Conservation (phyloP, 1,284 basidiomycete genomes). For the Marasmius fiardii region DNA sequence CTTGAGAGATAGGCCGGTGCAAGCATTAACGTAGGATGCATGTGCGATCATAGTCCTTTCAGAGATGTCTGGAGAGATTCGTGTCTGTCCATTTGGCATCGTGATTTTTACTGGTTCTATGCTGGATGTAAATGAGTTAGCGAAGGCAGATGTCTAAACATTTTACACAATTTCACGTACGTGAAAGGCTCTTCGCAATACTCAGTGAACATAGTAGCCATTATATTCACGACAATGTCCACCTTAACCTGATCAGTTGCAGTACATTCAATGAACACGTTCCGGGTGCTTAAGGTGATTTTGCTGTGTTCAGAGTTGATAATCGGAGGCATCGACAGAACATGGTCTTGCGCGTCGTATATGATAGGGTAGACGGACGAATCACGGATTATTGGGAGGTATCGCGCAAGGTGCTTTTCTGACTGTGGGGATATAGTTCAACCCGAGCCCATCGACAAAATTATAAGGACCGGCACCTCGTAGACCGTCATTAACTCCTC, state of each 20-base stretch:
- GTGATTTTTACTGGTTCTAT: slow-evolving; percentile 89
- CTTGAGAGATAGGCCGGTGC: slow-evolving; percentile 80
- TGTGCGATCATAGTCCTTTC: slow-evolving; percentile 74
- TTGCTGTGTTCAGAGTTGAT: slow-evolving; percentile 98
- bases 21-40: slow-evolving; percentile 92
- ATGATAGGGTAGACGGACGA: slow-evolving; percentile 98
- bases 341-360: slow-evolving; percentile 85
- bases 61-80: slow-evolving; percentile 81
- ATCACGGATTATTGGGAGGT: slow-evolving; percentile 91
- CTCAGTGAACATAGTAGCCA: slow-evolving; percentile 96
- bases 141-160: not conserved
- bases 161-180: slow-evolving; percentile 46
- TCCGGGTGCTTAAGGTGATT: slow-evolving; percentile 91
- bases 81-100: slow-evolving; percentile 72
- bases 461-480: slow-evolving; percentile 54
- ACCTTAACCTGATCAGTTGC: slow-evolving; percentile 98
- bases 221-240: slow-evolving; percentile 91
- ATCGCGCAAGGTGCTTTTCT: slow-evolving; percentile 89
- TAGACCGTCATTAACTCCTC: slow-evolving; percentile 88
- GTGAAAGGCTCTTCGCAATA: slow-evolving; percentile 92
- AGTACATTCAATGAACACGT: slow-evolving; percentile 96
- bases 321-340: slow-evolving; percentile 97
- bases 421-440: slow-evolving; percentile 42
- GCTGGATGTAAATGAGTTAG: slow-evolving; percentile 35
- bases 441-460: not conserved